Evolutionary conservation across 139 green algal species (phyloP), one percentile per base, ranked within the genome.

Genomic region (Volvox africanus): DNA sequence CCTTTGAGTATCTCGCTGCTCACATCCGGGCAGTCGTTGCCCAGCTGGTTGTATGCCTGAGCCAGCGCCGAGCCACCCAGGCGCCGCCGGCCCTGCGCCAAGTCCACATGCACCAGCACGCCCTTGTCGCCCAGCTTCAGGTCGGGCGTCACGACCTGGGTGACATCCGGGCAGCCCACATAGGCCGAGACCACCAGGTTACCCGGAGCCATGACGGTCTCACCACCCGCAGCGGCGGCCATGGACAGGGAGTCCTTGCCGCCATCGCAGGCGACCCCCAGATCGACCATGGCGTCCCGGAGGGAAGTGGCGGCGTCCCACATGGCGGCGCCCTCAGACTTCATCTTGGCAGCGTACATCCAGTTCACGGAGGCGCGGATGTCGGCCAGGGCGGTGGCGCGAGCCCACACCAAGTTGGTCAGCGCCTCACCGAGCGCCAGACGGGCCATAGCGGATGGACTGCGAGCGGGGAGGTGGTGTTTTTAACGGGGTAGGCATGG

Each of bases 321-420:
- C 98, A 99, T 99, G 88, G 95, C 96, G 11, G 96, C 97, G 13
- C 98, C 98, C 94, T 99, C 98, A 32, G 80, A 90, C 36, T 88
- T 95, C 96, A 99, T 98, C 96, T 99, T 99, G 88, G 98, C 98
- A 13, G 98, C 98, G 92, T 99, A 98, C 98, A 99, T 99, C 98
- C 98, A 99, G 96, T 99, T 99, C 80, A 99, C 98, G 28, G 94
- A 97, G 20, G 98, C 97, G 93, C 99, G 99, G 80, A 99, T 94
- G 91, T 99, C 97, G 0, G 91, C 80, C 86, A 99, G 91, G 50
- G 88, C 80, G 5, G 97, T 99, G 30, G 96, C 95, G 30, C 94
- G 92, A 21, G 94, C 97, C 94, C 95, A 99, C 69, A 98, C 96
- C 50, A 99, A 95, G 96, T 99, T 99, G 80, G 97, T 99, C 5